Conservation (phyloP, 305 asterid genomes). For the Lippia alba region DNA sequence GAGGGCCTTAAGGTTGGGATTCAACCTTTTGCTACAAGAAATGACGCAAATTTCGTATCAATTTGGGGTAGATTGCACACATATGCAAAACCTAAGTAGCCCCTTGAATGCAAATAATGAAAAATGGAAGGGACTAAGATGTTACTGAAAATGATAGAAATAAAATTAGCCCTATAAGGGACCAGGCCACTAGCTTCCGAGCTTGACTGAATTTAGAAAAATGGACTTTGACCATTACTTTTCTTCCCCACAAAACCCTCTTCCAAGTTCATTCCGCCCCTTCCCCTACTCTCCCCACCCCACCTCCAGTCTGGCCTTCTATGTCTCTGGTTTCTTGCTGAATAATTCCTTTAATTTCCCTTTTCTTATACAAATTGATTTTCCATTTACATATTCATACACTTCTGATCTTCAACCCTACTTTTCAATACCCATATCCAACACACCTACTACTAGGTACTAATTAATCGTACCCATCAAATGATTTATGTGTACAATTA, state of each 20-base stretch:
- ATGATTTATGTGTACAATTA: background rate
- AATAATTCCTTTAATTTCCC: conserved; percentile 16
- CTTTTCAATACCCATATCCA: conserved; percentile 26
- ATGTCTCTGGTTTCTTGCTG: conserved; percentile 20
- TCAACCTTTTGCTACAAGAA: no score
- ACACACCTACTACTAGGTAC: conserved; percentile 24
- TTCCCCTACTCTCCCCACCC: conserved; percentile 9
- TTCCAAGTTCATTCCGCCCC: conserved; percentile 7
- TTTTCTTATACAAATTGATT: background rate
- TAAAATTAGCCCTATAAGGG: background rate
- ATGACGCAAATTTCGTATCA: no score
- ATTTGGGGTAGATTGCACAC: no score
- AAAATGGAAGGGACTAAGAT: background rate
- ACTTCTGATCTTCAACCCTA: background rate
- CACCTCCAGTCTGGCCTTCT: conserved; percentile 38
- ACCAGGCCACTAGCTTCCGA: conserved; percentile 44
- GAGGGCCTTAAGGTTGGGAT: no score
- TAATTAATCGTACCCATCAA: no score
- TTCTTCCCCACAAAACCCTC: conserved; percentile 36
- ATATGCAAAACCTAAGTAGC: no score
- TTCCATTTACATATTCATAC: background rate
- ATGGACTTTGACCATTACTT: conserved; percentile 77
- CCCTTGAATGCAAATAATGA: no score
- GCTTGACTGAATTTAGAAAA: conserved; percentile 62
- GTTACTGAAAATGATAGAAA: no score